Evolutionary conservation across 106 monocot genomes (phyloP).

Genomic region (Iris macrosiphon): DNA sequence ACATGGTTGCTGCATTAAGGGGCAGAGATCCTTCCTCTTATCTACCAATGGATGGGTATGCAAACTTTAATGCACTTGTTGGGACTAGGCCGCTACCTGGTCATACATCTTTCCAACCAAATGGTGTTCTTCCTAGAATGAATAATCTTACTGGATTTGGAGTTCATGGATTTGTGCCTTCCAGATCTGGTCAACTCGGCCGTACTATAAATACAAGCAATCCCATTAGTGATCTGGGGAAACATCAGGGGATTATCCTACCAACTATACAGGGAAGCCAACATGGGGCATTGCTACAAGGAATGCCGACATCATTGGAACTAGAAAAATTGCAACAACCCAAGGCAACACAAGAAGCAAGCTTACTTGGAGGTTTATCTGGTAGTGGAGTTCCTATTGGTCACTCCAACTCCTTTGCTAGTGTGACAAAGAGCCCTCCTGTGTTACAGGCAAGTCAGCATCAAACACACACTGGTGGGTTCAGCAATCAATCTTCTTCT

Average conservation of each 20-base stretch:
- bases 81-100: conserved; percentile 24
- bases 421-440: conserved; percentile 7
- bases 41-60: conserved; percentile 37
- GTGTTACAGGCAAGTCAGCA: conserved; percentile 16
- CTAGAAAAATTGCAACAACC: conserved; percentile 26
- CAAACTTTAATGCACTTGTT: conserved; percentile 25
- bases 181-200: conserved; percentile 34
- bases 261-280: conserved; percentile 13
- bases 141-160: conserved; percentile 29
- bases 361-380: conserved; percentile 9
- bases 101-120: conserved; percentile 39
- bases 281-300: conserved; percentile 23
- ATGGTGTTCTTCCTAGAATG: conserved; percentile 24
- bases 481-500: conserved; percentile 12
- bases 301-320: conserved; percentile 28
- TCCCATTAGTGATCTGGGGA: conserved; percentile 32
- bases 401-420: conserved; percentile 15
- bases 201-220: conserved; percentile 14
- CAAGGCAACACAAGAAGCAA: conserved; percentile 22
- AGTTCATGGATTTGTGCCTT: conserved; percentile 30
- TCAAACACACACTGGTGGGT: conserved; percentile 8
- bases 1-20: conserved; percentile 50
- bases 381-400: conserved; percentile 6
- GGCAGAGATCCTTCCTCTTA: conserved; percentile 44
- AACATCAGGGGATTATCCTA: conserved; percentile 17